Percentiles rank a stretch among this genome's conserved stretches.
These are phyloP conservation scores for Fusarium mundagurra DNA, from an alignment of 2,329 filamentous ascomycete genomes.

Conservation along the genomic window DNA sequence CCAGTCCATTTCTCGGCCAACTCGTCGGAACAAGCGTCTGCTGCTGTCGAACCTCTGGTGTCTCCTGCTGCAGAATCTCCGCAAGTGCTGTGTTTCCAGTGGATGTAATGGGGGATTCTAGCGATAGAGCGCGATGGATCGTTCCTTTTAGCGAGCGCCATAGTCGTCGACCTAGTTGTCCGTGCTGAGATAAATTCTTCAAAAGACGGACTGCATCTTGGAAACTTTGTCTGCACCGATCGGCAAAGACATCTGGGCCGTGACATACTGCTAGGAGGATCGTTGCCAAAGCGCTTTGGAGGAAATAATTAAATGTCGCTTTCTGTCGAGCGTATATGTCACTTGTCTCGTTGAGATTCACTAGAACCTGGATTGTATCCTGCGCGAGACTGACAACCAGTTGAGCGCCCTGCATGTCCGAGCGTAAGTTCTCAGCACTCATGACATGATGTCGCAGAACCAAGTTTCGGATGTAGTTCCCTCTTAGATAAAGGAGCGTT, in stretches of 20 bases:
- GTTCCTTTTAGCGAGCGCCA: constrained; percentile 7
- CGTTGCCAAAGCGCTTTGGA: neutral
- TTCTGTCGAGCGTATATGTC: constrained; percentile 10
- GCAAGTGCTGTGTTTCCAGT: neutral
- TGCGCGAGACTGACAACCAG: constrained; percentile 1
- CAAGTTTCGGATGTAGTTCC: neutral
- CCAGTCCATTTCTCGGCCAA: neutral
- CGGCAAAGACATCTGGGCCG: constrained; percentile 1
- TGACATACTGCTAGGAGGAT: constrained; percentile 5
- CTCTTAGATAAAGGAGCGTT: neutral
- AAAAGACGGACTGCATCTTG: neutral
- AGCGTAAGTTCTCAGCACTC: neutral
- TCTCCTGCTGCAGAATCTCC: neutral
- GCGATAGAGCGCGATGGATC: neutral
- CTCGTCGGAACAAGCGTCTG: neutral
- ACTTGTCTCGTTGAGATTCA: constrained; percentile 9
- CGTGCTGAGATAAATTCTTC: neutral
- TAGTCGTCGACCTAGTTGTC: neutral
- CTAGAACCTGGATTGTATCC: constrained; percentile 2
- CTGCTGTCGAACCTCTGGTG: neutral
- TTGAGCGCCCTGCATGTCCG: neutral
- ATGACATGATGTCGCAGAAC: neutral
- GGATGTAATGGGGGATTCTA: neutral
- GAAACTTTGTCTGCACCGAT: constrained; percentile 1
- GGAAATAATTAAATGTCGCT: constrained; percentile 2